Conservation (phyloP, 2,329 filamentous ascomycete genomes). For the Domatiomyces catenatus region DNA sequence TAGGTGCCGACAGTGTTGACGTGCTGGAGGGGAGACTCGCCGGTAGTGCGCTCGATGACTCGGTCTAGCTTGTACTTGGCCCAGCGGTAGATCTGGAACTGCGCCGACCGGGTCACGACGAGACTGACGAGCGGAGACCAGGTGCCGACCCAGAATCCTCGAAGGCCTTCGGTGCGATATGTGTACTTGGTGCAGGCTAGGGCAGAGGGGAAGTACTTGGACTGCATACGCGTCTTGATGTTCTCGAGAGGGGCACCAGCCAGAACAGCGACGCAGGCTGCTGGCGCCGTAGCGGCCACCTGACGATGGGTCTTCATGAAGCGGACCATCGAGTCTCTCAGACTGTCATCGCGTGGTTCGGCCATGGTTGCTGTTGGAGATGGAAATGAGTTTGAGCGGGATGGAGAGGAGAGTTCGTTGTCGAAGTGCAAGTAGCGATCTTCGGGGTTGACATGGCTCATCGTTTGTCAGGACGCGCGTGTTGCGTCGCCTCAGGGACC, state of each 20-base stretch:
- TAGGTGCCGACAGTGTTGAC: conserved; percentile 29
- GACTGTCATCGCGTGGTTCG: conserved; percentile 24
- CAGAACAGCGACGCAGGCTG: conserved; percentile 30
- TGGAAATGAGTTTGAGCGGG: conserved; percentile 22
- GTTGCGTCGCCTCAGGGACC: conserved; percentile 8
- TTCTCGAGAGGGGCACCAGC: conserved; percentile 34
- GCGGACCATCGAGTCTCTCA: conserved; percentile 25
- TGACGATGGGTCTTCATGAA: conserved; percentile 32
- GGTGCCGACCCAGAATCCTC: conserved; percentile 34
- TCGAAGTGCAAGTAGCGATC: conserved; percentile 18
- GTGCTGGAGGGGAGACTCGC: conserved; percentile 25
- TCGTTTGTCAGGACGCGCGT: conserved; percentile 4
- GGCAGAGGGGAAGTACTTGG: conserved; percentile 31
- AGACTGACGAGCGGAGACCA: conserved; percentile 31
- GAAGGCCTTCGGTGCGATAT: conserved; percentile 32
- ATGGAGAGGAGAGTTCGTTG: conserved; percentile 26
- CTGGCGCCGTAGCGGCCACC: conserved; percentile 30
- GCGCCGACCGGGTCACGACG: conserved; percentile 30
- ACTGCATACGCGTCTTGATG: conserved; percentile 36
- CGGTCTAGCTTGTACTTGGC: conserved; percentile 28
- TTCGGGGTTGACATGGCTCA: conserved; percentile 16
- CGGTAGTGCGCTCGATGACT: conserved; percentile 26
- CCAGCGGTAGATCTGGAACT: conserved; percentile 32
- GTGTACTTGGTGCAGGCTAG: conserved; percentile 30
- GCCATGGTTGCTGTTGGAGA: conserved; percentile 9